Percentiles rank a stretch among this genome's conserved stretches.
phyloP scores from a whole-genome alignment of 108 stramenopile genomes.

The Cyclotella atomus region DNA sequence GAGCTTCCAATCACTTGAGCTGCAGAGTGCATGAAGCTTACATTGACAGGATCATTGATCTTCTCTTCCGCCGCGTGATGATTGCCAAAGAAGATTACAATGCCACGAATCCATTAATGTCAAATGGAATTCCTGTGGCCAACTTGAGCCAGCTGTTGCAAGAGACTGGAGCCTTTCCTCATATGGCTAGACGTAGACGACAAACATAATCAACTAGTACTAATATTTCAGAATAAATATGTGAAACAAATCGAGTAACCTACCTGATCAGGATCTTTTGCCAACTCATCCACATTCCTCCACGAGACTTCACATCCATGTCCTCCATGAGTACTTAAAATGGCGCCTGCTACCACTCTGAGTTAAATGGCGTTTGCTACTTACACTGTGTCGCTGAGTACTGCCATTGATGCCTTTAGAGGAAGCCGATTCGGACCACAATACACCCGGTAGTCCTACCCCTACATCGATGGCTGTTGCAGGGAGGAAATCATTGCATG shows the following conservation, averaged over 20 bases:
- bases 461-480: slow-evolving; percentile 32
- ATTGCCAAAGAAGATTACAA: slow-evolving; percentile 47
- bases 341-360: not conserved
- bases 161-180: slow-evolving; percentile 24
- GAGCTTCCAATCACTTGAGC: slow-evolving; percentile 51
- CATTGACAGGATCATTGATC: slow-evolving; percentile 33
- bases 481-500: slow-evolving; percentile 21
- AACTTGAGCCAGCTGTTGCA: slow-evolving; percentile 24
- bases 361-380: not conserved
- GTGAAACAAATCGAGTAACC: not conserved
- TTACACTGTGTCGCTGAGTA: not conserved
- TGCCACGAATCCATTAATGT: slow-evolving; percentile 36
- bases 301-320: not conserved
- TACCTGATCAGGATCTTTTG: slow-evolving; percentile 51
- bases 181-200: slow-evolving; percentile 10
- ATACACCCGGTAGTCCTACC: slow-evolving; percentile 44
- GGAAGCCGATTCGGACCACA: slow-evolving; percentile 42
- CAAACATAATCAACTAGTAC: too few species aligned
- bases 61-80: slow-evolving; percentile 13
- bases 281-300: slow-evolving; percentile 36
- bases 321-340: too few species aligned
- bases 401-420: not conserved
- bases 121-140: slow-evolving; percentile 23
- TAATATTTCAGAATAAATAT: not conserved
- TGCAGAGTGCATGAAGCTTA: slow-evolving; percentile 20